phyloP scores from a whole-genome alignment of 495 filamentous ascomycete species.

The Penicillium manginii region DNA sequence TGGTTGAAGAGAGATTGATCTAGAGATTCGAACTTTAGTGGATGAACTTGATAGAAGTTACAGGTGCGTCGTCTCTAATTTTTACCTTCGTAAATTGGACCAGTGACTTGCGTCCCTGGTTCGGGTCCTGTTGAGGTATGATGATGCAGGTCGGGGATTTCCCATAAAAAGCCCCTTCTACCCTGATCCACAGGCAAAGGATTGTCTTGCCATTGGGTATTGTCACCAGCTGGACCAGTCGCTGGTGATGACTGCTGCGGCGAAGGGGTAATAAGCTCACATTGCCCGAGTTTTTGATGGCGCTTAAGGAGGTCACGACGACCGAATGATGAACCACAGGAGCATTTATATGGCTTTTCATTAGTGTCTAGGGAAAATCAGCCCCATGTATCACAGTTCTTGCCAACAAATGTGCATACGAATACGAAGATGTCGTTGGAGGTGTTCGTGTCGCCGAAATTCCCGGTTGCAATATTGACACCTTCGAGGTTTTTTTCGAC shows the following conservation, averaged over 20 bases:
- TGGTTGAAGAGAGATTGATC: conserved; percentile 5
- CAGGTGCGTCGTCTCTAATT: neutral
- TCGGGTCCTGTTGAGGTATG: neutral
- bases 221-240: neutral
- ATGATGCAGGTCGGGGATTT: neutral
- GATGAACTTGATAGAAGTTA: neutral
- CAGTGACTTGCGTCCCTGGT: neutral
- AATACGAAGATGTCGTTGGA: conserved; percentile 15
- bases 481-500: conserved; percentile 16
- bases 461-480: conserved; percentile 23
- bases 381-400: neutral
- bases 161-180: neutral
- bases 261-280: conserved; percentile 7
- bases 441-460: conserved; percentile 24
- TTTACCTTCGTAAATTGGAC: neutral
- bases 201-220: neutral
- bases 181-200: neutral
- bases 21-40: neutral
- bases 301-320: conserved; percentile 24
- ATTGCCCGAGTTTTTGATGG: conserved; percentile 18
- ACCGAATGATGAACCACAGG: conserved; percentile 21
- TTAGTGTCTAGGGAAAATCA: conserved; percentile 21
- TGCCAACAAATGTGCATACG: neutral
- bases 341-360: conserved; percentile 26
- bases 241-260: conserved; percentile 4